Conservation (phyloP, 352 stramenopile species). For the Globisporangium irregulare region DNA sequence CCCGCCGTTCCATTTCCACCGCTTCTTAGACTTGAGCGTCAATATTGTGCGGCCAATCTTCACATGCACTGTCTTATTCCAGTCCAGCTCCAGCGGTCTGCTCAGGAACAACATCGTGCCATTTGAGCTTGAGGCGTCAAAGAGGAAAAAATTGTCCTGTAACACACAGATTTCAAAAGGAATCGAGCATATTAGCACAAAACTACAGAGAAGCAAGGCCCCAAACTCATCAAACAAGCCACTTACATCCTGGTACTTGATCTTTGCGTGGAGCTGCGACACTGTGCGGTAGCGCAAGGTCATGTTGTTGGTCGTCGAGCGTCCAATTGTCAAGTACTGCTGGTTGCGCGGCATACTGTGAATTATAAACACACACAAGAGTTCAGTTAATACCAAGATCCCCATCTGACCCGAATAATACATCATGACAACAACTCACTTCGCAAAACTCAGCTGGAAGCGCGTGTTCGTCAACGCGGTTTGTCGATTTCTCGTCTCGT, state of each 20-base stretch:
- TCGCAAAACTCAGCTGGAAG: slow-evolving; percentile 91
- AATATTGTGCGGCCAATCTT: slow-evolving; percentile 85
- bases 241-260: slow-evolving; percentile 81
- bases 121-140: slow-evolving; percentile 77
- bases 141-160: slow-evolving; percentile 76
- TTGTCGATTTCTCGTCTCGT: slow-evolving; percentile 80
- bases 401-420: background rate
- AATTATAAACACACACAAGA: slow-evolving; percentile 8
- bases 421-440: slow-evolving; percentile 36
- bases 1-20: slow-evolving; percentile 72
- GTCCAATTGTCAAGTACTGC: slow-evolving; percentile 73
- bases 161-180: slow-evolving; percentile 4
- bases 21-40: slow-evolving; percentile 82
- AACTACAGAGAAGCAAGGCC: background rate
- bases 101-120: slow-evolving; percentile 85
- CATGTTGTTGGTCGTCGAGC: slow-evolving; percentile 85
- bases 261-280: slow-evolving; percentile 81
- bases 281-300: slow-evolving; percentile 81
- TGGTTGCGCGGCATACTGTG: slow-evolving; percentile 55
- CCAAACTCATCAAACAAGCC: background rate
- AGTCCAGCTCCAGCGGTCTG: slow-evolving; percentile 75
- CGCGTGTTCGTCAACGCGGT: slow-evolving; percentile 89
- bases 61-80: slow-evolving; percentile 80
- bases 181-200: background rate
- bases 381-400: background rate